phyloP scores from a whole-genome alignment of 2,329 filamentous ascomycete genomes.

The Rutstroemia sydowiana region DNA sequence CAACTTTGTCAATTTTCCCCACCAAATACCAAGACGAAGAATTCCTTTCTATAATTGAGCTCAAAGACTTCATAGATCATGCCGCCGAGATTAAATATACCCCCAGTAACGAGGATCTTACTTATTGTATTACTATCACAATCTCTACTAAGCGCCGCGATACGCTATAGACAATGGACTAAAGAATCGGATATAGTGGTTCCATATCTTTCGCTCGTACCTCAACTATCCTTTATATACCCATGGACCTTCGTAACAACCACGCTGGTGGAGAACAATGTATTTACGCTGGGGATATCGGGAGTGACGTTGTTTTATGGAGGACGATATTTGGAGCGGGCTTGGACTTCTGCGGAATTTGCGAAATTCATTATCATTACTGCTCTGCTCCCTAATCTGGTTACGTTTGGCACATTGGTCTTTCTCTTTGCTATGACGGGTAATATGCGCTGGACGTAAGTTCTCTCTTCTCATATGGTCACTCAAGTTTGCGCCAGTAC shows the following conservation, averaged over 20 bases:
- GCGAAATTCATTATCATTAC: conserved; percentile 80
- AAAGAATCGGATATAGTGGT: conserved; percentile 59
- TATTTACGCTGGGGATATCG: conserved; percentile 76
- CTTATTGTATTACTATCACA: conserved; percentile 69
- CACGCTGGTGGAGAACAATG: conserved; percentile 85
- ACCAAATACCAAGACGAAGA: conserved; percentile 13
- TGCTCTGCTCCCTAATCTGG: conserved; percentile 70
- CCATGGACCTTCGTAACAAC: conserved; percentile 89
- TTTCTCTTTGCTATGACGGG: conserved; percentile 64
- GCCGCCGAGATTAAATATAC: conserved; percentile 82
- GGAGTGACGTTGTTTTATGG: conserved; percentile 80
- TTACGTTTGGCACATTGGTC: conserved; percentile 67
- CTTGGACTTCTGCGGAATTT: conserved; percentile 89
- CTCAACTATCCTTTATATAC: conserved; percentile 74
- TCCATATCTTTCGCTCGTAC: conserved; percentile 82
- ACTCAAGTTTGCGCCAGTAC: conserved; percentile 26
- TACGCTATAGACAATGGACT: conserved; percentile 65
- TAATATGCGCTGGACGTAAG: conserved; percentile 62
- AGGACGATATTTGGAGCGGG: conserved; percentile 88
- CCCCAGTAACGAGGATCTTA: conserved; percentile 78
- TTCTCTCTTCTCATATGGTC: conserved; percentile 22
- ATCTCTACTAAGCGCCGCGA: conserved; percentile 73
- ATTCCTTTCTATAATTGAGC: neutral
- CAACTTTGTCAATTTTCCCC: neutral
- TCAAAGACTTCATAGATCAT: conserved; percentile 37